Conservation (phyloP, 306 rosid species). For the Malus fusca region DNA sequence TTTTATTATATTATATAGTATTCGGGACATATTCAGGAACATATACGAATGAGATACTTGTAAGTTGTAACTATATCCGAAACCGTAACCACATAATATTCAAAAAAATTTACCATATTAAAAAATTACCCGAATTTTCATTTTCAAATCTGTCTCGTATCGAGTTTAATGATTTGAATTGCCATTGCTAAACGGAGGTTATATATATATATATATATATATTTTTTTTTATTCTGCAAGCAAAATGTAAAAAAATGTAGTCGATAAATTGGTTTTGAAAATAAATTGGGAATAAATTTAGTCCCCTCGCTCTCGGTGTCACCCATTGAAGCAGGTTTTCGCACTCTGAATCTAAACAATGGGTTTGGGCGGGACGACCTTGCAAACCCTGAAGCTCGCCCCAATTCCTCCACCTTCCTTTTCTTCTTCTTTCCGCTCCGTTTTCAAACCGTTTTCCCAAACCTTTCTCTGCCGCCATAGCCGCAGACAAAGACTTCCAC, state of each 20-base stretch:
- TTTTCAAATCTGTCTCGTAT: no score
- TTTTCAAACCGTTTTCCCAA: conserved; percentile 23
- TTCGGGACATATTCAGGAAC: no score
- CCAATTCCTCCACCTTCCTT: conserved; percentile 31
- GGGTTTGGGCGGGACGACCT: conserved; percentile 44
- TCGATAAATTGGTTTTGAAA: not conserved
- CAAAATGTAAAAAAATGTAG: not conserved
- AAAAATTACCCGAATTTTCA: no score
- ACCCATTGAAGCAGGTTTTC: not conserved
- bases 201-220: no score
- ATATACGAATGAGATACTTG: no score
- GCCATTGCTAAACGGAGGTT: no score
- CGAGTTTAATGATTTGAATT: no score
- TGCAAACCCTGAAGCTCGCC: conserved; percentile 38
- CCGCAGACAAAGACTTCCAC: conserved; percentile 26
- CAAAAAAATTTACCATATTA: no score
- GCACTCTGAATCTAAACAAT: conserved; percentile 7
- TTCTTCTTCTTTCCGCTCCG: conserved; percentile 28
- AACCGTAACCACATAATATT: no score
- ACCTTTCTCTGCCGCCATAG: conserved; percentile 16
- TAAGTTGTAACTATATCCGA: no score
- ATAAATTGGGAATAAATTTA: not conserved
- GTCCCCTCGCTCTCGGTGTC: not conserved
- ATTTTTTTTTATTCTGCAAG: not conserved
- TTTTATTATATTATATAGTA: no score